Evolutionary conservation across 108 stramenopile species (phyloP).

Genomic region (Cyclotella choctawhatcheeana): DNA sequence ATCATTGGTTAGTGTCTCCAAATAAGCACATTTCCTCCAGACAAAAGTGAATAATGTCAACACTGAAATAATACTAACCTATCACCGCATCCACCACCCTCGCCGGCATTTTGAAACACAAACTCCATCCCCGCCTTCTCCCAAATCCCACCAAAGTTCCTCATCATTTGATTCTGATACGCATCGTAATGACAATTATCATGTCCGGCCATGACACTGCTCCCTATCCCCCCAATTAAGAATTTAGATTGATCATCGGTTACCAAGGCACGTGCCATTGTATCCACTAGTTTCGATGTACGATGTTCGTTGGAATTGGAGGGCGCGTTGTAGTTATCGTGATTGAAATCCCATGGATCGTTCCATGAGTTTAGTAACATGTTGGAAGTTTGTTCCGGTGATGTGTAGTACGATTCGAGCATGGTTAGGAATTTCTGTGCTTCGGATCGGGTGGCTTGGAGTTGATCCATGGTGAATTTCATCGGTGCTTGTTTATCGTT

Average conservation of each 20-base stretch:
- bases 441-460: conserved; percentile 29
- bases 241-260: conserved; percentile 40
- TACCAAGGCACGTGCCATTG: conserved; percentile 46
- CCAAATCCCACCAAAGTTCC: conserved; percentile 43
- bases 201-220: conserved; percentile 52
- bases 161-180: conserved; percentile 55
- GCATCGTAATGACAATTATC: conserved; percentile 56
- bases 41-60: too few species aligned
- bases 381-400: conserved; percentile 16
- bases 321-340: conserved; percentile 2
- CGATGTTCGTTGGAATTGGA: background rate
- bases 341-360: conserved; percentile 34
- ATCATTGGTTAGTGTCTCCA: background rate
- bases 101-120: conserved; percentile 56
- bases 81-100: conserved; percentile 55
- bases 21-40: background rate
- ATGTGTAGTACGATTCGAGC: conserved; percentile 51
- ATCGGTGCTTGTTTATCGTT: too few species aligned
- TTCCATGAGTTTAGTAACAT: conserved; percentile 45
- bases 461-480: conserved; percentile 25
- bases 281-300: conserved; percentile 28
- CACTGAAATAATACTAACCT: background rate
- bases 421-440: conserved; percentile 22
- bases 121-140: conserved; percentile 57
- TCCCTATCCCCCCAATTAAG: conserved; percentile 50